Evolutionary conservation across 1,284 basidiomycete genomes (phyloP), one percentile per base, ranked within the genome.

Genomic region (Marasmius tenuissimus): DNA sequence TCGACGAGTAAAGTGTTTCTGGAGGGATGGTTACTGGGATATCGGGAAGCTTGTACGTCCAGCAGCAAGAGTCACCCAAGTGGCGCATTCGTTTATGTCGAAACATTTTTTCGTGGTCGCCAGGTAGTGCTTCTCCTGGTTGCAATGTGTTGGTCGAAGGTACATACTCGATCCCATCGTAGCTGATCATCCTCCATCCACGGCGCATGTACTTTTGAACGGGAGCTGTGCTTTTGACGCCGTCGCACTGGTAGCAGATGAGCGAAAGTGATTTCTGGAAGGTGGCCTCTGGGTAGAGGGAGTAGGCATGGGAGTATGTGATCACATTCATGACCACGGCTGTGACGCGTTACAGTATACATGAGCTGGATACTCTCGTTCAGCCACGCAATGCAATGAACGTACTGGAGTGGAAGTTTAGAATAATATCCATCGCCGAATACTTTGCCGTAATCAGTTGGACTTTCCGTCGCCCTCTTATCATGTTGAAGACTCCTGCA

Each of bases 261-360:
- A 66, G 50, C 10, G 62, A 39, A 4, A 20, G 52, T 16, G 60
- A 52, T 12, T 62, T 48, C 20, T 67, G 63, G 48, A 71, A 66
- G 0, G 69, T 71, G 3, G 66, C 65, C n/a, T 51, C 56, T 48
- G 70, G 68, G 51, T 66, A 70, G 38, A 70, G 57, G 5, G 63
- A 63, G 42, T 65, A 66, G 9, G 66, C 70, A 9, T 52, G 42
- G 20, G 64, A 57, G 42, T 61, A 63, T 3, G 62, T 56, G 52
- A 69, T 68, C 38, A 67, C 54, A 58, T 71, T 71, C 67, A 71
- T 69, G 12, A 66, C 69, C 50, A 63, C 61, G 14, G 68, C 67
- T 65, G 5, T 5, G 37, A 27, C 27, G 27, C 4, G 27, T 27
- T 4, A 27, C 2, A 27, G 27, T 2, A 27, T 27, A 20, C 47